Evolutionary conservation across 2,329 filamentous ascomycete genomes (phyloP).

Genomic region (Claviceps fusiformis): DNA sequence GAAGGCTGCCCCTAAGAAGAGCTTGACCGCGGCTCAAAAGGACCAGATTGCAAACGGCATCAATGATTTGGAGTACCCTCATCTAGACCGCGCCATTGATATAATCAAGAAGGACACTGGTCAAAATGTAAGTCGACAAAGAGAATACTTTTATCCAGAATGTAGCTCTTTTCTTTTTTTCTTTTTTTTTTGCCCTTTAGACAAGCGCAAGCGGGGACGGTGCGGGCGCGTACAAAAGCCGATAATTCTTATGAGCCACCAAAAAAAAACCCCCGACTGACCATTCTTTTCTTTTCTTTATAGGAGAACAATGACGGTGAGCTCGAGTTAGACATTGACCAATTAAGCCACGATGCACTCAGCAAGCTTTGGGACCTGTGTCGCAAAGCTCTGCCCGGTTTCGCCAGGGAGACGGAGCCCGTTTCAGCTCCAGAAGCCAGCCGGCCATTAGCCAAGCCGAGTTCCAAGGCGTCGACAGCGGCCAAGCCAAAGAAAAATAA

Average conservation of each 20-base stretch:
- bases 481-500: conserved; percentile 58
- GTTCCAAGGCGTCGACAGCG: conserved; percentile 5
- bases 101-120: conserved; percentile 82
- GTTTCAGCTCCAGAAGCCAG: conserved; percentile 18
- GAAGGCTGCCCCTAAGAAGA: conserved; percentile 31
- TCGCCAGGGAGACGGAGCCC: conserved; percentile 21
- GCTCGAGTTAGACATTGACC: conserved; percentile 46
- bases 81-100: conserved; percentile 67
- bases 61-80: conserved; percentile 62
- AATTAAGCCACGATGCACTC: conserved; percentile 41
- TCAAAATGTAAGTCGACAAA: conserved; percentile 46
- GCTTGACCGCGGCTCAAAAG: conserved; percentile 69
- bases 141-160: neutral
- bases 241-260: neutral
- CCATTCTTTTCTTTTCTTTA: conserved; percentile 4
- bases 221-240: too few species aligned
- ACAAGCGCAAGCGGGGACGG: too few species aligned
- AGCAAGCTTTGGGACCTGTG: conserved; percentile 35
- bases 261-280: neutral
- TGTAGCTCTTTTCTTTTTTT: too few species aligned
- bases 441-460: conserved; percentile 17
- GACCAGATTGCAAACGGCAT: conserved; percentile 81
- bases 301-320: conserved; percentile 47
- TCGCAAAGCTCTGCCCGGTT: conserved; percentile 28
- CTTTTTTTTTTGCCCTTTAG: too few species aligned